Base-by-base conservation (phyloP, 345 rosid species). In the Citrus australasica region DNA sequence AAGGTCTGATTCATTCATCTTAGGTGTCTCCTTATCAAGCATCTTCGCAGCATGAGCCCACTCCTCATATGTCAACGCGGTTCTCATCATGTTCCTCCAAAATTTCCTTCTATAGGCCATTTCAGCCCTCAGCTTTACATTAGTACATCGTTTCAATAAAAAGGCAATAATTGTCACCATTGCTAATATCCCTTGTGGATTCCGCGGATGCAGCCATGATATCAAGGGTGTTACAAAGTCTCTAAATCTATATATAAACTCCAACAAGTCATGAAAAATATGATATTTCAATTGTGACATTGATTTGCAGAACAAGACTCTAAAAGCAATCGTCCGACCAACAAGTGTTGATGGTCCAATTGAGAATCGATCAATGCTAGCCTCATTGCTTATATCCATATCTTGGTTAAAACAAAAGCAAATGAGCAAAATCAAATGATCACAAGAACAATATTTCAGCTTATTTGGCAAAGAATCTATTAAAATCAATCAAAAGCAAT, bases 11-110 rank as follows among this genome's bases (percentile, higher is more conserved):
- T 96, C 98, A 69, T 88, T 90, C 94, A 94, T 63, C 87, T 86
- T 94, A 0, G 88, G 90, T 5, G 98, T 88, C 81, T 94, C 99
- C 66, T 83, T 96, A 16, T 96, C 99, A 17, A 94, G 85, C 98
- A 96, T 96, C 89, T 92, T 94, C 68, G 99, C 97, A 69, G 99
- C 98, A 82, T 94, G 99, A 76, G 95, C 90, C 99, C 99, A 96
- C 69, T 96, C 99, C 87, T 96, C 99, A 42, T 92, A 92, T 38
- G 98, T 92, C 85, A 94, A 79, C 6, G 98, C 98, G 6, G 86
- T 66, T 28, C 95, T 89, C 98, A 90, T 96, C 99, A 93, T 88
- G 40, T 94, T 94, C 92, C 98, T 92, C 99, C 99, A 96, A 80
- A 96, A 96, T 58, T 96, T 96, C 88, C 99, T 91, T 74, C 97